Base-by-base conservation (phyloP, 495 filamentous ascomycete species). In the Terfezia boudieri region DNA sequence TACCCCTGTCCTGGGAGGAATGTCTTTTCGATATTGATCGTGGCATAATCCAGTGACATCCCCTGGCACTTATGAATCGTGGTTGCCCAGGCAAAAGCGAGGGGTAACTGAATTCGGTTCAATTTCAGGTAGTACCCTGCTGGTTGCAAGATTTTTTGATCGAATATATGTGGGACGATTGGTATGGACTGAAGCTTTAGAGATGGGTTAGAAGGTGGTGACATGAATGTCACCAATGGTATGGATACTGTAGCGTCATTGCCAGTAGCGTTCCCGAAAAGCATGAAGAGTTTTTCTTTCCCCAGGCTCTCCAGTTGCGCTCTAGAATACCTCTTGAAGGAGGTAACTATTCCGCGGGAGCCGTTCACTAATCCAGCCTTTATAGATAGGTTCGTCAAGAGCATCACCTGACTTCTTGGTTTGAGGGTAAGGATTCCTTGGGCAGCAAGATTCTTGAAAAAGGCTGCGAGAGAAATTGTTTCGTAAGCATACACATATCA, bases 21-120 rank as follows among this genome's bases (percentile, higher is more conserved):
- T 2, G 63, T 61, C 16, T 62, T 59, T 4, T 51, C 32, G n/a
- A 69, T 53, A 57, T 71, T 61, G 1, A 73, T 68, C 0, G 63
- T 55, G 4, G 68, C 68, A 54, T 63, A 59, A 26, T 72, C 67
- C 2, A 74, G 58, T 8, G 68, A 71, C 62, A 67, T 67, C 9
- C 72, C 71, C 53, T 73, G 71, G 53, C 61, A 62, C 55, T 73
- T 74, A 53, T 74, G 71, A 11, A 71, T 67, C 11, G 70, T 71
- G 10, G 69, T 66, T 5, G 71, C 70, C 69, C 69, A 73, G 14
- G 66, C 71, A 2, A 69, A 62, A 11, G 63, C 58, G 8, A 74
- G 63, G 0, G 71, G 71, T 8, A 73, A 65, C 53, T 74, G 71
- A 14, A 66, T 67, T 36, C 71, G 59, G 9, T 61, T 62, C 4